Evolutionary conservation across 2,329 filamentous ascomycete species (phyloP).

Genomic region (Fusarium mundagurra): DNA sequence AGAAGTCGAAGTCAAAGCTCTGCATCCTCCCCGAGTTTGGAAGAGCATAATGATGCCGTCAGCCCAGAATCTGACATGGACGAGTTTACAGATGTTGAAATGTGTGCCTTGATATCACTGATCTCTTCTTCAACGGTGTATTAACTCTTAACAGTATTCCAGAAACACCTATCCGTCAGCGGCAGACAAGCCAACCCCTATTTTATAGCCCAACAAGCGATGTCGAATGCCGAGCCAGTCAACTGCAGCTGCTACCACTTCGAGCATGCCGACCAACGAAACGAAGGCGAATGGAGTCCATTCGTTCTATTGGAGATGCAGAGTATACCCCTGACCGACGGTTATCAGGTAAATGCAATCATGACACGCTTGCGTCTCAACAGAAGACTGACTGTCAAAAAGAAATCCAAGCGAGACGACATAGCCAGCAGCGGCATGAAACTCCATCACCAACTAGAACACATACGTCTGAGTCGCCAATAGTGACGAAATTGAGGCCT

Average conservation of each 20-base stretch:
- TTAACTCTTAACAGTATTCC: slow-evolving; percentile 25
- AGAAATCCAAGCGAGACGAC: background rate
- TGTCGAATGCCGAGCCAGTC: background rate
- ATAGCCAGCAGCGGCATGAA: background rate
- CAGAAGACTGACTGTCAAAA: background rate
- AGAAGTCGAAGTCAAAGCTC: background rate
- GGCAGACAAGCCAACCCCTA: background rate
- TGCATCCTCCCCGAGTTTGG: background rate
- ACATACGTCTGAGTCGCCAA: too few relatives aligned
- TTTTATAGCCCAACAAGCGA: background rate
- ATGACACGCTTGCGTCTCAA: background rate
- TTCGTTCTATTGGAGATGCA: slow-evolving; percentile 11
- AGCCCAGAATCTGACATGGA: slow-evolving; percentile 10
- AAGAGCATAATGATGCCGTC: background rate
- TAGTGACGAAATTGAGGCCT: slow-evolving; percentile 32
- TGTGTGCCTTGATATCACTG: slow-evolving; percentile 4
- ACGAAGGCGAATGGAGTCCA: slow-evolving; percentile 31
- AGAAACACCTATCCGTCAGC: slow-evolving; percentile 24
- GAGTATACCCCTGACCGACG: background rate
- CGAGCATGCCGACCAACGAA: background rate
- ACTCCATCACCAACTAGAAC: background rate
- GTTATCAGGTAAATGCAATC: background rate
- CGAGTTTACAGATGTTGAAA: slow-evolving; percentile 22
- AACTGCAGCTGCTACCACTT: background rate
- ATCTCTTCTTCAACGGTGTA: accelerated